Evolutionary conservation across 495 filamentous ascomycete genomes (phyloP).

Genomic region (Hyphodiscus hymeniophilus): DNA sequence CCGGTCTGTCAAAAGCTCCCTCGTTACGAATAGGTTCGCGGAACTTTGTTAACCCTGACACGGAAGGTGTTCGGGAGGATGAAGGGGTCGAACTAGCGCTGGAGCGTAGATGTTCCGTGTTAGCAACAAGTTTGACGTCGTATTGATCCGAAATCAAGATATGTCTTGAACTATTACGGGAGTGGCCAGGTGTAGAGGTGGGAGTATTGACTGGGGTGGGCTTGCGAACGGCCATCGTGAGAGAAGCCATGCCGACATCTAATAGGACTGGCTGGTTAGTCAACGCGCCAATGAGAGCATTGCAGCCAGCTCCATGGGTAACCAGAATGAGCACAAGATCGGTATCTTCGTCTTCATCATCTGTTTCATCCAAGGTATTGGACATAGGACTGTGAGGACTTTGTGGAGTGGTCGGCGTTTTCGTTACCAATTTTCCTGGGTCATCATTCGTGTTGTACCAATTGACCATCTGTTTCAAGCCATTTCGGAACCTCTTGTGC

Average conservation of each 20-base stretch:
- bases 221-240: constrained; percentile 81
- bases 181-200: constrained; percentile 19
- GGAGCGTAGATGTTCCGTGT: constrained; percentile 71
- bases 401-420: constrained; percentile 19
- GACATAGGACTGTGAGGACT: background rate
- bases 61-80: constrained; percentile 17
- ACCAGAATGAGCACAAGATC: constrained; percentile 85
- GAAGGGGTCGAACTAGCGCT: constrained; percentile 26
- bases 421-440: constrained; percentile 19
- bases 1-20: constrained; percentile 17
- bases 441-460: constrained; percentile 57
- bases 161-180: constrained; percentile 31
- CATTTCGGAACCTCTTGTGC: constrained; percentile 79
- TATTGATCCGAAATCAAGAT: constrained; percentile 50
- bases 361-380: background rate
- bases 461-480: constrained; percentile 63
- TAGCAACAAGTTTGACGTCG: constrained; percentile 67
- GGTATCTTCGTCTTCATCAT: constrained; percentile 32
- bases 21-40: constrained; percentile 9
- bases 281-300: constrained; percentile 86
- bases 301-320: constrained; percentile 96
- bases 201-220: constrained; percentile 26
- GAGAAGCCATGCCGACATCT: constrained; percentile 80
- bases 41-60: constrained; percentile 16
- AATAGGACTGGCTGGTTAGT: constrained; percentile 82